Conservation (phyloP, 108 stramenopile species). For the Cyclostephanos invisitatus region DNA sequence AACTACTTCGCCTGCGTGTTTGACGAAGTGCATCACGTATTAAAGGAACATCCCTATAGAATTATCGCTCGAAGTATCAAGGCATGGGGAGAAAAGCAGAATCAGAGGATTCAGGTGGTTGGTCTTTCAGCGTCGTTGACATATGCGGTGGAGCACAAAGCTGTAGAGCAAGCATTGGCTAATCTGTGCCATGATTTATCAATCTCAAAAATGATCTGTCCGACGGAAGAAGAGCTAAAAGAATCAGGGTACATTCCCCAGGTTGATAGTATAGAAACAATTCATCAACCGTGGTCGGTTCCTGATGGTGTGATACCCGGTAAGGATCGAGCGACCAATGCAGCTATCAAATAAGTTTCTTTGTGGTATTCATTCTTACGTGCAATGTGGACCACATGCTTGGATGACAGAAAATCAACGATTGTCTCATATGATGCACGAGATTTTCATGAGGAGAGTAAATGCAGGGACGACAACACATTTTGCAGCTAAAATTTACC, state of each 20-base stretch:
- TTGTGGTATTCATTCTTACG: background rate
- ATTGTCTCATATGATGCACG: constrained; percentile 53
- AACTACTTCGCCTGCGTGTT: constrained; percentile 45
- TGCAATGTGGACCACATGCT: background rate
- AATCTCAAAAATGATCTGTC: constrained; percentile 50
- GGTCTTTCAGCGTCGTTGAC: constrained; percentile 65
- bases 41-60: constrained; percentile 67
- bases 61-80: constrained; percentile 53
- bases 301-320: constrained; percentile 43
- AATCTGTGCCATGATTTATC: constrained; percentile 55
- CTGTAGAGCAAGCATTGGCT: constrained; percentile 37
- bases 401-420: constrained; percentile 9
- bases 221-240: constrained; percentile 45
- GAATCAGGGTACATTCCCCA: constrained; percentile 50
- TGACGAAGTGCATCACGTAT: constrained; percentile 63
- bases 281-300: constrained; percentile 36
- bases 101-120: constrained; percentile 42
- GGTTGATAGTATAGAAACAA: constrained; percentile 36
- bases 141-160: constrained; percentile 50
- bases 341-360: background rate
- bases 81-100: constrained; percentile 12
- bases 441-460: constrained; percentile 50
- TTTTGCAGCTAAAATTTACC: constrained; percentile 40
- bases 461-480: constrained; percentile 16
- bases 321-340: background rate